Evolutionary conservation across 1,284 basidiomycete species (phyloP).

Genomic region (Ceratobasidium theobromae): DNA sequence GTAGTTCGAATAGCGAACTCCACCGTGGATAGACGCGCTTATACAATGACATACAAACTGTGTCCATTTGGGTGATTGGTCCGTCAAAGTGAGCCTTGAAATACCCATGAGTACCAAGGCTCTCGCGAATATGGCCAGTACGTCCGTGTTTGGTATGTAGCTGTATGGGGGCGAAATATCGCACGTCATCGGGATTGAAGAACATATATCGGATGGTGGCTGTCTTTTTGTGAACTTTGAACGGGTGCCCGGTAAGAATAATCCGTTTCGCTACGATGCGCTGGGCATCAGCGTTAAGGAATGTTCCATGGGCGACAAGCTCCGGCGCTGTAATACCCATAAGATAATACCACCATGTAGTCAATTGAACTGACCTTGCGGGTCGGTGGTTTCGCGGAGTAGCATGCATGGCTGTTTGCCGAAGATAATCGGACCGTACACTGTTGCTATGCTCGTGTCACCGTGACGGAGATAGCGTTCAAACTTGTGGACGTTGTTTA

Average conservation of each 20-base stretch:
- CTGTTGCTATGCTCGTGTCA: conserved; percentile 77
- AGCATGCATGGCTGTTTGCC: conserved; percentile 81
- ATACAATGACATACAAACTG: conserved; percentile 87
- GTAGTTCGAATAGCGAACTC: conserved; percentile 54
- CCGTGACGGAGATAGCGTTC: conserved; percentile 90
- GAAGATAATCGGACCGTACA: conserved; percentile 87
- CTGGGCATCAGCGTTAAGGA: conserved; percentile 87
- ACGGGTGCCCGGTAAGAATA: conserved; percentile 92
- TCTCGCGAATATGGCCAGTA: conserved; percentile 88
- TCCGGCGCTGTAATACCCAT: conserved; percentile 58
- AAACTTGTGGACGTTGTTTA: conserved; percentile 97
- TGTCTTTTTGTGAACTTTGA: conserved; percentile 97
- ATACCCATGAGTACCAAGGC: conserved; percentile 97
- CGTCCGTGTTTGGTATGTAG: conserved; percentile 92
- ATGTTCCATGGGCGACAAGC: conserved; percentile 88
- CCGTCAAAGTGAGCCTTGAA: conserved; percentile 98
- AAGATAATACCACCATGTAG: not conserved
- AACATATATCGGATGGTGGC: conserved; percentile 99
- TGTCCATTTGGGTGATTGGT: conserved; percentile 94
- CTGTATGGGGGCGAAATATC: conserved; percentile 92
- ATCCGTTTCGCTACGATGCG: conserved; percentile 91
- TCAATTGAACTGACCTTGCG: conserved; percentile 53
- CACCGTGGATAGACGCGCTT: conserved; percentile 90
- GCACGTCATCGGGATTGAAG: conserved; percentile 90
- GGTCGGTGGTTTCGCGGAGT: conserved; percentile 64